These are phyloP conservation scores for Monoraphidium neglectum DNA, from an alignment of 139 green algal species.

Conservation along the genomic window DNA sequence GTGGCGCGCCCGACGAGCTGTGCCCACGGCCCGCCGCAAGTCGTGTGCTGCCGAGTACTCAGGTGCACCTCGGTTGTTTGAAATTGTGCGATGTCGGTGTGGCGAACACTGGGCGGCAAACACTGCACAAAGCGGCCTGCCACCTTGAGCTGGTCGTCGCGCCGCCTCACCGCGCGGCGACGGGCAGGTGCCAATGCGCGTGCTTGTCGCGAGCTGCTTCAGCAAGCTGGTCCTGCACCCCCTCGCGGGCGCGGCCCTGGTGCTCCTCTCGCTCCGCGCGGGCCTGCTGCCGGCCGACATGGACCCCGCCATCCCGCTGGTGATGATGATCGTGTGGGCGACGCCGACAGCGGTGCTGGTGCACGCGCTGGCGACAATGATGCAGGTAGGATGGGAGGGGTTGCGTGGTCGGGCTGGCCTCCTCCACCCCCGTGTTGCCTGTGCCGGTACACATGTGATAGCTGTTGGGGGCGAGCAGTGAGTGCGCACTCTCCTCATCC, in stretches of 20 bases:
- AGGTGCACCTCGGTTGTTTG: neutral
- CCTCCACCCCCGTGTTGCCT: too few relatives aligned
- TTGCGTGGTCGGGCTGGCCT: too few relatives aligned
- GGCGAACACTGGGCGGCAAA: neutral
- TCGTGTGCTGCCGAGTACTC: neutral
- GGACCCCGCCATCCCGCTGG: slow-evolving; percentile 32
- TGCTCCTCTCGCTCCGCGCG: slow-evolving; percentile 3
- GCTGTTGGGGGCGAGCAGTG: too few relatives aligned
- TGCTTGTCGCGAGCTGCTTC: slow-evolving; percentile 3
- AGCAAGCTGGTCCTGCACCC: slow-evolving; percentile 40
- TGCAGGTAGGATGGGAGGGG: slow-evolving; percentile 21
- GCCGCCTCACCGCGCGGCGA: neutral
- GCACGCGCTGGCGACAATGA: slow-evolving; percentile 42
- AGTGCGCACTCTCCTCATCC: too few relatives aligned
- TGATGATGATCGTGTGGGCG: slow-evolving; percentile 41
- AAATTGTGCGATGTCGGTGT: neutral
- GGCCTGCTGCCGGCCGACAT: slow-evolving; percentile 10
- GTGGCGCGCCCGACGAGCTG: neutral
- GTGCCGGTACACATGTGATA: too few relatives aligned
- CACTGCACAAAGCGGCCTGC: neutral
- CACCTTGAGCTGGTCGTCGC: neutral
- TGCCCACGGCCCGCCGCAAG: too few relatives aligned
- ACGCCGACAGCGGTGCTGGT: slow-evolving; percentile 51
- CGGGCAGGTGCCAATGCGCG: slow-evolving; percentile 19
- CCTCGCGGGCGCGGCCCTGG: slow-evolving; percentile 22